Conservation (phyloP, 179 eudicot species). For the Heliamphora pulchella region DNA sequence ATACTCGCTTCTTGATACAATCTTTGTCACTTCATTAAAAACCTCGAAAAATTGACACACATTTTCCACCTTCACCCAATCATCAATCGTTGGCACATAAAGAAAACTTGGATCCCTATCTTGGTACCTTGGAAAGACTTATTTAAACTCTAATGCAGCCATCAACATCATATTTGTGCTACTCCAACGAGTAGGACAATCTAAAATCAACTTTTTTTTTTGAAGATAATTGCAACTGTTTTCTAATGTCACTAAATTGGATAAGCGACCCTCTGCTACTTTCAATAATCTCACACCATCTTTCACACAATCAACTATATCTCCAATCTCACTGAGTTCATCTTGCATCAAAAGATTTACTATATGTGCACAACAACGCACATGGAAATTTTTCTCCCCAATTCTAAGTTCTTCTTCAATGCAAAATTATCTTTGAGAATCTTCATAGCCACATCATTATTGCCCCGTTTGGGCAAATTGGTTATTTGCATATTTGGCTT, state of each 20-base stretch:
- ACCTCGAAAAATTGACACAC: constrained; percentile 6
- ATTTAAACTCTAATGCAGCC: background rate
- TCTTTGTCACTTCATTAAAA: constrained; percentile 13
- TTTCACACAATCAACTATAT: background rate
- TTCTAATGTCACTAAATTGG: background rate
- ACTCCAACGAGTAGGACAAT: background rate
- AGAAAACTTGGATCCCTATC: background rate
- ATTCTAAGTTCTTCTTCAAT: background rate
- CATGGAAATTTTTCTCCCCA: constrained; percentile 7
- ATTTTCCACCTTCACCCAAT: constrained; percentile 14
- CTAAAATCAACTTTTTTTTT: background rate
- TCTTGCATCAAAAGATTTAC: constrained; percentile 15
- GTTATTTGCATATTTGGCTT: no score
- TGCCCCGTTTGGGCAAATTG: no score
- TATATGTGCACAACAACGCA: constrained; percentile 13
- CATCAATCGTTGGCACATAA: constrained; percentile 3
- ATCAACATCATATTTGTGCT: background rate
- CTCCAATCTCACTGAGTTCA: constrained; percentile 8
- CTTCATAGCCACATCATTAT: constrained; percentile 11
- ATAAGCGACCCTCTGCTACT: background rate
- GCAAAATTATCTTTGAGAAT: constrained; percentile 6
- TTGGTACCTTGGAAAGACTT: background rate
- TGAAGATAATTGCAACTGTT: background rate
- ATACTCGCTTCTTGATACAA: constrained; percentile 3
- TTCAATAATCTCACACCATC: background rate